Conservation (phyloP, 1,284 basidiomycete species). For the Trichosporon ovoides region DNA sequence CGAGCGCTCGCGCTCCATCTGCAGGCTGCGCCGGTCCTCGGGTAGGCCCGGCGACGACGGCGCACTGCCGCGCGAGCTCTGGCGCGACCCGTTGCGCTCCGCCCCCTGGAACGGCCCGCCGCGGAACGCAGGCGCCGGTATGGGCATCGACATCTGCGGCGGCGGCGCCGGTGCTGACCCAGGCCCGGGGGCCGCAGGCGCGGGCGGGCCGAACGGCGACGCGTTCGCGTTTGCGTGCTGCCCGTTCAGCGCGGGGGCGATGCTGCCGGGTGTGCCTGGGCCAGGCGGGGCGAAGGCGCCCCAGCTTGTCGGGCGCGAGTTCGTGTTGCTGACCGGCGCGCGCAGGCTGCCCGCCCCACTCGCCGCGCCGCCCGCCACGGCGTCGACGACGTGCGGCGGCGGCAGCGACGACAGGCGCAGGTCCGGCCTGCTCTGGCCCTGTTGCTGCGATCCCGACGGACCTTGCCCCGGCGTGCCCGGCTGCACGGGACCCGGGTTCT, state of each 20-base stretch:
- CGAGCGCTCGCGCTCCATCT: conserved; percentile 38
- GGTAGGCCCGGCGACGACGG: conserved; percentile 12
- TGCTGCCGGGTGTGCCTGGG: background rate
- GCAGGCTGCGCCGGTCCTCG: conserved; percentile 27
- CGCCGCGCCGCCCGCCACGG: background rate
- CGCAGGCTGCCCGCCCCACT: background rate
- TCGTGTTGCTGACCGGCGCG: conserved; percentile 6
- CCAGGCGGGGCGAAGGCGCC: background rate
- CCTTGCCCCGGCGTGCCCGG: too few species aligned
- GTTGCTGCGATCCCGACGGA: too few species aligned
- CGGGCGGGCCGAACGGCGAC: background rate
- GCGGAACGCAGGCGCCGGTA: conserved; percentile 17
- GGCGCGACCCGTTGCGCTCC: conserved; percentile 44
- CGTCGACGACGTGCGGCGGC: background rate
- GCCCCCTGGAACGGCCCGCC: conserved; percentile 39
- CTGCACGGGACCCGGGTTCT: background rate
- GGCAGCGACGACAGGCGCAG: background rate
- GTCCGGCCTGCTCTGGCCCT: background rate
- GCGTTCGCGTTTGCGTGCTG: background rate
- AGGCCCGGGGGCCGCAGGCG: too few species aligned
- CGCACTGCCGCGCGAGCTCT: conserved; percentile 38
- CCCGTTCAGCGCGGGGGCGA: background rate
- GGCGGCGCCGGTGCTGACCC: too few species aligned
- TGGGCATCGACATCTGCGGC: conserved; percentile 7
- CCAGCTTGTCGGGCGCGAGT: conserved; percentile 11